Evolutionary conservation across 2,329 filamentous ascomycete genomes (phyloP).

Genomic region (Hypoxylon sp.): DNA sequence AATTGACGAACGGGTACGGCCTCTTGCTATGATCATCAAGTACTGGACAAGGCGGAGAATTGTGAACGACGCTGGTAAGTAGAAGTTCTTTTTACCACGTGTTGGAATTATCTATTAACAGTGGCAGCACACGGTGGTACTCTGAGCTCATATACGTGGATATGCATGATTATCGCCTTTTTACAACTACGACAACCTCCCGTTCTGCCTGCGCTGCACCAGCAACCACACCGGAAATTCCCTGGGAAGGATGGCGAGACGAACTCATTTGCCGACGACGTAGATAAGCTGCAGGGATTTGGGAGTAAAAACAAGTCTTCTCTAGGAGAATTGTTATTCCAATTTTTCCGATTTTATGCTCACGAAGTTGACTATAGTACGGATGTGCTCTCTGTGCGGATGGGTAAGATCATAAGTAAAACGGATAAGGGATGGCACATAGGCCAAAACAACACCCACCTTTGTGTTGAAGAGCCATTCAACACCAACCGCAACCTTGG

Average conservation of each 20-base stretch:
- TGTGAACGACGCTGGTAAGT: constrained; percentile 94
- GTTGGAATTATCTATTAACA: constrained; percentile 4
- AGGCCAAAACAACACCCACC: constrained; percentile 76
- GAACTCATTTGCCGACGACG: constrained; percentile 87
- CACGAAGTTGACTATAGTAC: constrained; percentile 93
- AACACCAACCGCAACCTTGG: constrained; percentile 89
- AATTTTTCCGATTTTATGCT: constrained; percentile 95
- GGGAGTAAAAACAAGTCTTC: constrained; percentile 85
- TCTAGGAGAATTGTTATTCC: constrained; percentile 87
- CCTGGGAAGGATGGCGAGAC: constrained; percentile 73
- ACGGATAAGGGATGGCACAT: constrained; percentile 90
- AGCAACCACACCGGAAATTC: constrained; percentile 72
- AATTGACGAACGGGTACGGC: constrained; percentile 89
- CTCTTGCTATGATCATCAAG: constrained; percentile 96
- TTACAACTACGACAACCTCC: constrained; percentile 88
- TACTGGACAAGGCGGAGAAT: constrained; percentile 95
- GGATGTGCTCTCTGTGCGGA: constrained; percentile 84
- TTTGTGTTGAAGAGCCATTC: constrained; percentile 98
- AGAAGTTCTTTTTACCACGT: neutral
- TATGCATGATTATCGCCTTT: constrained; percentile 97
- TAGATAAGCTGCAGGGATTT: constrained; percentile 79
- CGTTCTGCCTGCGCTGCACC: constrained; percentile 87
- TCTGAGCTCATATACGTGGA: constrained; percentile 98
- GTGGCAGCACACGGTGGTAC: constrained; percentile 86
- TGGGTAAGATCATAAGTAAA: constrained; percentile 83